Percentiles rank a stretch among this genome's conserved stretches.
phyloP scores from a whole-genome alignment of 495 filamentous ascomycete species.

The Gamarada debralockiae region DNA sequence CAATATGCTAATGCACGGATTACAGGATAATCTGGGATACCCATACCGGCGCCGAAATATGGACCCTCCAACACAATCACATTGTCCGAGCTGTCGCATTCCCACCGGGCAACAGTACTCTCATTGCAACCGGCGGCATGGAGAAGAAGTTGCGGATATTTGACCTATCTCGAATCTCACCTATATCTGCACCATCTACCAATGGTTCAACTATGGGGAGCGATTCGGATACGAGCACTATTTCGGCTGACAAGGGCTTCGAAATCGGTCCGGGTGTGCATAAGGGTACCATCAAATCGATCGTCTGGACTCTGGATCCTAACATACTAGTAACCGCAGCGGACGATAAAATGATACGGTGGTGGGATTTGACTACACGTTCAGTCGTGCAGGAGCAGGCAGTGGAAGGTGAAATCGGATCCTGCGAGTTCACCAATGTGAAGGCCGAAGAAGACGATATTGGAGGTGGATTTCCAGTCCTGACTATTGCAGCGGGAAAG shows the following conservation, averaged over 20 bases:
- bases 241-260: slow-evolving; percentile 54
- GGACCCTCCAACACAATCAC: slow-evolving; percentile 85
- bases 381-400: slow-evolving; percentile 64
- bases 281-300: slow-evolving; percentile 83
- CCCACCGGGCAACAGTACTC: slow-evolving; percentile 69
- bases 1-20: slow-evolving; percentile 15
- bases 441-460: slow-evolving; percentile 40
- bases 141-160: slow-evolving; percentile 97
- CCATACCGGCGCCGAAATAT: slow-evolving; percentile 84
- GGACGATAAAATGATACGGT: slow-evolving; percentile 85
- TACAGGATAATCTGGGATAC: slow-evolving; percentile 93
- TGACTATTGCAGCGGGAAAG: slow-evolving; percentile 78
- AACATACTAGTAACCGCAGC: slow-evolving; percentile 86
- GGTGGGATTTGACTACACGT: slow-evolving; percentile 84
- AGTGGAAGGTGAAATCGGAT: slow-evolving; percentile 80
- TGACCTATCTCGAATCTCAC: slow-evolving; percentile 57
- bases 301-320: slow-evolving; percentile 85
- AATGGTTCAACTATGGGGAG: slow-evolving; percentile 19
- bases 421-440: slow-evolving; percentile 76
- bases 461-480: slow-evolving; percentile 48
- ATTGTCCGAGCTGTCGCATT: slow-evolving; percentile 94
- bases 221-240: slow-evolving; percentile 25
- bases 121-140: slow-evolving; percentile 85
- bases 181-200: slow-evolving; percentile 7
- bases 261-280: slow-evolving; percentile 86